Base-by-base conservation (phyloP, 257 asterid species). In the Solanum dulcamara region DNA sequence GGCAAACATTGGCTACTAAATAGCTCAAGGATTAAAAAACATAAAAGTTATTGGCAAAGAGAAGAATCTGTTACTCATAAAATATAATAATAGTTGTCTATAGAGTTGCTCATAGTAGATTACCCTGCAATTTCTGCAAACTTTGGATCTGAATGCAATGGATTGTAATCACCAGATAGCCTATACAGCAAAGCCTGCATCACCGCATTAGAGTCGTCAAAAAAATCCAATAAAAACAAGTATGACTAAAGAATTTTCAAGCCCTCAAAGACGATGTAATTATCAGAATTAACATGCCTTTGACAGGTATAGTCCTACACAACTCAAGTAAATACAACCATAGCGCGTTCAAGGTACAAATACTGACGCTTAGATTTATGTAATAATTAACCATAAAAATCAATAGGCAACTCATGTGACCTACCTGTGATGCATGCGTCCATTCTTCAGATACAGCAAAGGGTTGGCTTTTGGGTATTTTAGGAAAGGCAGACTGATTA, bases 91-190 rank as follows among this genome's bases (percentile, higher is more conserved):
- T 77, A 44, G 35, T 9, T 42, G 4, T 77, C 5, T 15, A 48
- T 17, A 77, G 11, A 77, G 44, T 77, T 26, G 42, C n/a, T 46
- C 40, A 28, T 15, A 85, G 81, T 62, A 72, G 85, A 74, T 22
- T 92, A 96, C 99, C 99, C 99, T 37, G 96, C 98, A 68, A 87
- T 55, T 90, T 90, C 94, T 81, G 98, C 99, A 83, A 94, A 71
- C 87, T 5, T 88, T 28, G 98, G 98, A 92, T 96, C 99, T 20
- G 99, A 96, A 93, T 96, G 99, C 91, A 96, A 85, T 59, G 99
- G 99, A 85, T 95, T 94, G 89, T 96, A 96, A 90, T 96, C 99
- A 86, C 99, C 98, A 87, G 99, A 96, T 38, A 96, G 95, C 92
- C 99, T 92, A 91, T 96, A 96, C 84, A 96, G 92, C 87, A 96